Conservation (phyloP, 2,329 filamentous ascomycete genomes). For the Colletotrichum liriopes region DNA sequence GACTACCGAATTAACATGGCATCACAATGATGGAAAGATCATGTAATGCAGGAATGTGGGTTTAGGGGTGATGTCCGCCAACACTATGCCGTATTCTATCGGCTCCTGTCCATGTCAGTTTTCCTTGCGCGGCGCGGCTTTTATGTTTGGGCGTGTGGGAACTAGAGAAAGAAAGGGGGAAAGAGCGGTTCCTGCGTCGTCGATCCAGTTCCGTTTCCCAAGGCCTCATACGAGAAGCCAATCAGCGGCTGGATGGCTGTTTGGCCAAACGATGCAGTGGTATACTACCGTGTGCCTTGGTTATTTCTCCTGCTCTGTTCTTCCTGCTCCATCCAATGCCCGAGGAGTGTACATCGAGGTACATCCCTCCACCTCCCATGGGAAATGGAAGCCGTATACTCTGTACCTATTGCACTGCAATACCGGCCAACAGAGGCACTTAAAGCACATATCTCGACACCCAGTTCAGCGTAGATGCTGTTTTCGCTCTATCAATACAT, state of each 20-base stretch:
- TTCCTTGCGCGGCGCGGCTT: not conserved
- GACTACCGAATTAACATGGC: not conserved
- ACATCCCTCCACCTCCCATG: too few relatives aligned
- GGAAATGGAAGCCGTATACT: too few relatives aligned
- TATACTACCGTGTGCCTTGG: not conserved
- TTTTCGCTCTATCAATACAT: too few relatives aligned
- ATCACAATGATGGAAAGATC: not conserved
- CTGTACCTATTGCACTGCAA: too few relatives aligned
- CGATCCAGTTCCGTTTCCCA: not conserved
- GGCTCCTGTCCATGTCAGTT: too few relatives aligned
- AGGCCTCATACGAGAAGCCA: not conserved
- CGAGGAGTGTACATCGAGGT: not conserved
- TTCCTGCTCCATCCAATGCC: not conserved
- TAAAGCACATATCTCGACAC: not conserved
- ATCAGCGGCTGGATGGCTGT: not conserved
- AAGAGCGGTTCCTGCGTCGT: not conserved
- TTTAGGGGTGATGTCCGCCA: not conserved
- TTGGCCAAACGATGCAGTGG: not conserved
- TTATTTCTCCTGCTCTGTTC: not conserved
- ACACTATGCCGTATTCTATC: not conserved
- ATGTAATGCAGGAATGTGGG: not conserved
- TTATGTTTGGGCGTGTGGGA: not conserved
- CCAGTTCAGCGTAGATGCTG: not conserved
- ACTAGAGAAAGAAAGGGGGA: not conserved
- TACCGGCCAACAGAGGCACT: too few relatives aligned